Evolutionary conservation across 2,329 filamentous ascomycete species (phyloP), one percentile per base, ranked within the genome.

Genomic region (Scorias spongiosa): DNA sequence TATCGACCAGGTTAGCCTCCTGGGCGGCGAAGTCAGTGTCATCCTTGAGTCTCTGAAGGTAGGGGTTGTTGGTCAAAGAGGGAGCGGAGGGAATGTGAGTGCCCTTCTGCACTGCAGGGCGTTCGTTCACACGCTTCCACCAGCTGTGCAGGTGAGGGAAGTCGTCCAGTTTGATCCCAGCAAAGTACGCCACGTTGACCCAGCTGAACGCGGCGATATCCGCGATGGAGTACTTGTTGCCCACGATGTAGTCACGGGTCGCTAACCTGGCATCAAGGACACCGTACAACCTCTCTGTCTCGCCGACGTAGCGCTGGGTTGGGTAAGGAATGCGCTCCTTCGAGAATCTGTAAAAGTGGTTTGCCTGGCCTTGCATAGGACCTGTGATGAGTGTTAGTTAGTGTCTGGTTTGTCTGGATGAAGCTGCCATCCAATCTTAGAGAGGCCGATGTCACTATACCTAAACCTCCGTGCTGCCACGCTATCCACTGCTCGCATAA

Each of bases 401-500:
- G 32, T 36, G 32, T 15, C 11, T 36, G 9, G 32, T 36, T 15
- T 36, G 9, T 12, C 15, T 12, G 9, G 11, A 9, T 9, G 29
- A 36, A 36, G 9, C 9, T 36, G 20, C 20, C 20, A 3, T 26
- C 20, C 4, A 26, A 26, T 4, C 20, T 7, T 3, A 26, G 20
- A 7, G 20, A 26, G 20, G 20, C 20, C 7, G 20, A 26, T 4
- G 20, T 7, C 20, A 26, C 20, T 7, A 7, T 15, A 36, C 62
- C 64, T 3, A 66, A 54, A 14, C 63, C 64, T 11, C 63, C 66
- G 43, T 68, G 65, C 54, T 67, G 66, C 75, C 76, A 82, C 34
- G 72, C 71, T 49, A 59, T 46, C 78, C 78, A 82, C 57, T 76
- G 71, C 63, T 78, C 73, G 36, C 64, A 66, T 34, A 63, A 55